Percentiles rank a stretch among this genome's conserved stretches.
phyloP scores from a whole-genome alignment of 2,329 filamentous ascomycete species.

The Rhynchosporium secalis region DNA sequence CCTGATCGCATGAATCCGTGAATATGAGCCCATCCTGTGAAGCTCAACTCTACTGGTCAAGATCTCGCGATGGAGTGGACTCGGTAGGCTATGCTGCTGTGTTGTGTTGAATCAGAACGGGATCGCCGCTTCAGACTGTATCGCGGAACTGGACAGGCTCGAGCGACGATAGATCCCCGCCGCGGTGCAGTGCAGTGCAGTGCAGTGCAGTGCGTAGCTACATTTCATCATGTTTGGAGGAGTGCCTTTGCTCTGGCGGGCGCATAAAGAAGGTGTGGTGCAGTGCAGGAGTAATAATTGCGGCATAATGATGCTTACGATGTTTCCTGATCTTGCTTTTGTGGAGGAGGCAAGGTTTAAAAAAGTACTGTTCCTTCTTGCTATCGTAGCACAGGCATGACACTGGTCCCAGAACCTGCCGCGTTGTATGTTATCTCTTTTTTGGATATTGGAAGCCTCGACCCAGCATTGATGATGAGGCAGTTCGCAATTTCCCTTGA shows the following conservation, averaged over 20 bases:
- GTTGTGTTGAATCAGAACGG: slow-evolving; percentile 18
- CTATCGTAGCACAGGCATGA: neutral
- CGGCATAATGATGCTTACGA: slow-evolving; percentile 7
- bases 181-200: neutral
- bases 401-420: neutral
- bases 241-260: neutral
- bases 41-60: slow-evolving; percentile 15
- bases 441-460: neutral
- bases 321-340: slow-evolving; percentile 12
- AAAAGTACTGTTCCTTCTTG: neutral
- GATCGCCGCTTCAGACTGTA: slow-evolving; percentile 16
- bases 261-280: neutral
- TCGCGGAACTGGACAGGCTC: slow-evolving; percentile 13
- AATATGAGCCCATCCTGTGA: slow-evolving; percentile 21
- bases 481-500: slow-evolving; percentile 10
- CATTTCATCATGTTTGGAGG: slow-evolving; percentile 9
- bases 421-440: neutral
- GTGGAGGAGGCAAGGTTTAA: slow-evolving; percentile 1
- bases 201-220: neutral
- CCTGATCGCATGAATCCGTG: slow-evolving; percentile 28
- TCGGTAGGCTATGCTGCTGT: slow-evolving; percentile 13
- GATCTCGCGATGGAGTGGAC: slow-evolving; percentile 13
- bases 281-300: slow-evolving; percentile 7
- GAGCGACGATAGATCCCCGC: slow-evolving; percentile 12
- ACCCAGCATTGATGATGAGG: slow-evolving; percentile 6